These are phyloP conservation scores for Penicillium verhagenii DNA, from an alignment of 495 filamentous ascomycete species.

Conservation along the genomic window DNA sequence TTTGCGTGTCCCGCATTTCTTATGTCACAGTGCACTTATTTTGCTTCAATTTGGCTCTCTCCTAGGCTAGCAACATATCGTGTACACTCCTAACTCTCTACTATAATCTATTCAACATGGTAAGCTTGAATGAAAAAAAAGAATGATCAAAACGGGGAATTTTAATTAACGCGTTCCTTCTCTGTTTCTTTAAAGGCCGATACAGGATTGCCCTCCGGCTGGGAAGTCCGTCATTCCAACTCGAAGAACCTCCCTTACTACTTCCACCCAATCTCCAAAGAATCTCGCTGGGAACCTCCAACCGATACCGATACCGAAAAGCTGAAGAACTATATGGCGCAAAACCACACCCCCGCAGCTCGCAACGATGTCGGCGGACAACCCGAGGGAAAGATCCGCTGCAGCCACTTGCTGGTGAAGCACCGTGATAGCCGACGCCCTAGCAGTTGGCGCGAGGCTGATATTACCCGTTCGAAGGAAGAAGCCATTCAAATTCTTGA, in stretches of 20 bases:
- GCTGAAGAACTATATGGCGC: slow-evolving; percentile 89
- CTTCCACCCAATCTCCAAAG: slow-evolving; percentile 79
- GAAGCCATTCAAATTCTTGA: slow-evolving; percentile 78
- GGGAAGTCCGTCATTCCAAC: slow-evolving; percentile 95
- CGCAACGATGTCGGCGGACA: slow-evolving; percentile 48
- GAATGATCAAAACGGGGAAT: no score
- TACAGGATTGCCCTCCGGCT: slow-evolving; percentile 78
- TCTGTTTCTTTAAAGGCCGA: slow-evolving; percentile 49
- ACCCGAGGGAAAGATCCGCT: slow-evolving; percentile 83
- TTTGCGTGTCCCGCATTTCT: slow-evolving; percentile 1
- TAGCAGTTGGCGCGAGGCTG: slow-evolving; percentile 84
- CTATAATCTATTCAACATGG: slow-evolving; percentile 9
- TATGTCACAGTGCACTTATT: no score
- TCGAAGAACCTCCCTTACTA: slow-evolving; percentile 98
- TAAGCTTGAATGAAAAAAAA: background rate
- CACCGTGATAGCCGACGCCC: slow-evolving; percentile 83
- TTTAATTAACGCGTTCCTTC: no score
- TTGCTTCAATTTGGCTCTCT: no score
- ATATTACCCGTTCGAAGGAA: slow-evolving; percentile 84
- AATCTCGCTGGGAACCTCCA: slow-evolving; percentile 94
- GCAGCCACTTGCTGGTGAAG: slow-evolving; percentile 89
- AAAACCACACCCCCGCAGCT: slow-evolving; percentile 64
- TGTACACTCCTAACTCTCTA: no score
- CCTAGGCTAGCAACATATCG: no score
- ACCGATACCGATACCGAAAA: slow-evolving; percentile 80